A percentile compares a stretch with the other conserved stretches of the same genome.
These are phyloP conservation scores for Actinomortierella wolfii DNA, from an alignment of 371 early-diverging fungal genomes.

Conservation along the genomic window DNA sequence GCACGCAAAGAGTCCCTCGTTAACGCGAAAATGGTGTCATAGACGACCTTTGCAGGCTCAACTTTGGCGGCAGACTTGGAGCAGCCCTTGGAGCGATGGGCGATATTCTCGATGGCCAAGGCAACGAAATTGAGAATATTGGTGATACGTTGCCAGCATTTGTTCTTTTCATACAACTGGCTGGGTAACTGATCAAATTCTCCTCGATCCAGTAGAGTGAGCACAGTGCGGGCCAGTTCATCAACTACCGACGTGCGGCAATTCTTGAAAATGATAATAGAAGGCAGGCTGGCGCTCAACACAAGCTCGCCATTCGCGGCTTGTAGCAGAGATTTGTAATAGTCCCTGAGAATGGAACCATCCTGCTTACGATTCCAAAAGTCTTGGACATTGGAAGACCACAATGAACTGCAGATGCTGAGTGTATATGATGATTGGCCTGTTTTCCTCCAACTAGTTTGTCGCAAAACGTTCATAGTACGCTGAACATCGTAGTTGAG, in stretches of 20 bases:
- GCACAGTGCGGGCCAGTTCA: slow-evolving; percentile 12
- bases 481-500: slow-evolving; percentile 24
- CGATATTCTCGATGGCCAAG: slow-evolving; percentile 14
- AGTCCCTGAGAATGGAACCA: slow-evolving; percentile 14
- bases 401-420: slow-evolving; percentile 11
- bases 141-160: neutral
- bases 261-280: slow-evolving; percentile 5
- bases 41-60: neutral
- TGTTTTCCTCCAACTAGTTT: slow-evolving; percentile 12
- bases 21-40: neutral
- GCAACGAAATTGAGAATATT: slow-evolving; percentile 17
- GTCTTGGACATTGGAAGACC: neutral
- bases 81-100: slow-evolving; percentile 16
- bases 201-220: slow-evolving; percentile 2
- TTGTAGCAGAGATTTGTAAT: slow-evolving; percentile 14
- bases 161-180: neutral
- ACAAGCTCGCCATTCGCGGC: slow-evolving; percentile 22
- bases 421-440: neutral
- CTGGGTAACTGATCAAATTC: slow-evolving; percentile 6
- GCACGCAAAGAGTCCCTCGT: neutral
- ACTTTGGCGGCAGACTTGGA: slow-evolving; percentile 3
- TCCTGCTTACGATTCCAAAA: slow-evolving; percentile 13
- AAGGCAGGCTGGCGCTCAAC: slow-evolving; percentile 3
- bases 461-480: slow-evolving; percentile 21
- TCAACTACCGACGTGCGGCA: slow-evolving; percentile 28